phyloP scores from a whole-genome alignment of 176 grass and related monocot genomes.

The Chloris gayana region DNA sequence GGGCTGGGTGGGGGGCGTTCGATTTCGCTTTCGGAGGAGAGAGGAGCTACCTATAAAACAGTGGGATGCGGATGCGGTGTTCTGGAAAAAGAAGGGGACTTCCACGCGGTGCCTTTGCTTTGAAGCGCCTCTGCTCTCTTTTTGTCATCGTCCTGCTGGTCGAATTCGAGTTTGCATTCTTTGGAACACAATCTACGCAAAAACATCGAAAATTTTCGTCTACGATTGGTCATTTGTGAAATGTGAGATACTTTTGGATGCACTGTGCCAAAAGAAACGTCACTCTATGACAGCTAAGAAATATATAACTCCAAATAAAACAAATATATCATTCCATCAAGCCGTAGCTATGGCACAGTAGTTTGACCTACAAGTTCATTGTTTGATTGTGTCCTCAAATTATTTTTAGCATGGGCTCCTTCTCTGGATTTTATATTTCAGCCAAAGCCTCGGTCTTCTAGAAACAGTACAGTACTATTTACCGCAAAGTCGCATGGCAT shows the following conservation, averaged over 20 bases:
- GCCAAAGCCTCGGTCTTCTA: background rate
- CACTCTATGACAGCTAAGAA: background rate
- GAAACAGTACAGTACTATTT: no score
- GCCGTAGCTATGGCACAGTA: background rate
- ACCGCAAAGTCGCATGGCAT: background rate
- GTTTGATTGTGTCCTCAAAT: background rate
- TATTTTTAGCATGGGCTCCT: background rate
- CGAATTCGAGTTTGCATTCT: background rate
- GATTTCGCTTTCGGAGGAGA: conserved; percentile 20
- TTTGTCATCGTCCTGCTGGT: background rate
- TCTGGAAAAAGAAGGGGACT: background rate
- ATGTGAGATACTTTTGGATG: background rate
- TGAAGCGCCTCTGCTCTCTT: background rate
- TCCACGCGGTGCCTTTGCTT: conserved; percentile 27
- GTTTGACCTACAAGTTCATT: background rate
- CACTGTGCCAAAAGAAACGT: background rate
- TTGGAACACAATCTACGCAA: background rate
- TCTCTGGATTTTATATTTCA: background rate
- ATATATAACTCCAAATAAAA: background rate
- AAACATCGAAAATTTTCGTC: background rate
- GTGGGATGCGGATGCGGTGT: background rate
- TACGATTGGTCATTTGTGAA: background rate
- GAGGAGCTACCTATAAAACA: conserved; percentile 43
- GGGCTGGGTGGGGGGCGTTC: background rate
- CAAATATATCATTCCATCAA: no score